Evolutionary conservation across 768 basidiomycete genomes (phyloP).

Genomic region (Trametes meyenii): DNA sequence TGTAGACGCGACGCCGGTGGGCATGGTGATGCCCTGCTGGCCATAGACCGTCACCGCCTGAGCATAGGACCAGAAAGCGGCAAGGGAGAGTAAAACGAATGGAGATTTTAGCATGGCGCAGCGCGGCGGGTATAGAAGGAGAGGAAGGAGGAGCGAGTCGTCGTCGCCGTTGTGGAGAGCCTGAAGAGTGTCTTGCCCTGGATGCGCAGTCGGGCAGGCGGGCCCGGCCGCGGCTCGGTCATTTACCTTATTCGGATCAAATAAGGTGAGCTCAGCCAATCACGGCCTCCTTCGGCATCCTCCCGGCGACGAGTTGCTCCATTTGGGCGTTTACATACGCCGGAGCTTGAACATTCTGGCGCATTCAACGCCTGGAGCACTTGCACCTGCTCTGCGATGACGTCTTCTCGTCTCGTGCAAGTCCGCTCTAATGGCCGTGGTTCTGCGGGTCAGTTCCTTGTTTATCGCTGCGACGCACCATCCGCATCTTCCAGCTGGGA

Average conservation of each 20-base stretch:
- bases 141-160: not conserved
- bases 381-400: not conserved
- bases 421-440: too few species aligned
- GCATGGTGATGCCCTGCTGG: slow-evolving; percentile 29
- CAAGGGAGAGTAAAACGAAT: slow-evolving; percentile 19
- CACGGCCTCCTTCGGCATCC: not conserved
- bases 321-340: slow-evolving; percentile 9
- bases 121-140: slow-evolving; percentile 15
- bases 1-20: slow-evolving; percentile 13
- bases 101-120: slow-evolving; percentile 16
- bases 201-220: not conserved
- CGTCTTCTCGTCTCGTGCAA: not conserved
- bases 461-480: too few species aligned
- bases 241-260: not conserved
- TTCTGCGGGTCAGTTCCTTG: too few species aligned
- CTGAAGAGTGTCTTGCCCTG: not conserved
- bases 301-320: not conserved
- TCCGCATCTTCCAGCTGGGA: too few species aligned
- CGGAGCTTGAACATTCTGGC: slow-evolving; percentile 5
- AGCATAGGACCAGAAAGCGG: slow-evolving; percentile 4
- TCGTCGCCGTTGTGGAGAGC: not conserved
- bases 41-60: slow-evolving; percentile 30
- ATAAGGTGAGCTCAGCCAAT: not conserved
- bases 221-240: not conserved
- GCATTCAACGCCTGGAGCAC: not conserved